Percentiles rank a stretch among this genome's conserved stretches.
Evolutionary conservation across 1,139 yeast species (phyloP).

Genomic region (Hyphopichia buzzinii): DNA sequence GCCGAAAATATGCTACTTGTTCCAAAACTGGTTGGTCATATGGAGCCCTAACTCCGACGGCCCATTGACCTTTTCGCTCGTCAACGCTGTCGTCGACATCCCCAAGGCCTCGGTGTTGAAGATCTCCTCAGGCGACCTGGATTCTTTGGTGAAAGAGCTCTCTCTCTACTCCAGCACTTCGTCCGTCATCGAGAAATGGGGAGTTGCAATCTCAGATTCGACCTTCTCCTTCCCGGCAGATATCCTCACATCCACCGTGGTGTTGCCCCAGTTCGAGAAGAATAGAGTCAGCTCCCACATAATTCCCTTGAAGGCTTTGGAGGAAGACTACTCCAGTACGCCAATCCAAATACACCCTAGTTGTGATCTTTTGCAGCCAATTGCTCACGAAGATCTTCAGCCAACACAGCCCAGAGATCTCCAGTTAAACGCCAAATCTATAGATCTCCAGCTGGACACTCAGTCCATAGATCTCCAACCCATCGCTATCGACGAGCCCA

Average conservation of each 20-base stretch:
- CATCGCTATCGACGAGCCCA: conserved; percentile 1
- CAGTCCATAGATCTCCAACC: background rate
- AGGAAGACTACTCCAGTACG: conserved; percentile 1
- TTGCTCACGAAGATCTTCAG: conserved; percentile 1
- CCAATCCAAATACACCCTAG: background rate
- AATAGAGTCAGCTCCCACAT: conserved; percentile 2
- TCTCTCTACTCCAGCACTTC: conserved; percentile 22
- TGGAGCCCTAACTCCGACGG: conserved; percentile 12
- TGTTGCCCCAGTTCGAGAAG: conserved; percentile 10
- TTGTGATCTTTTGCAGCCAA: background rate
- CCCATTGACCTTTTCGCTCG: conserved; percentile 14
- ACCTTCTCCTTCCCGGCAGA: conserved; percentile 32
- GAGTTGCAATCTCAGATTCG: conserved; percentile 38
- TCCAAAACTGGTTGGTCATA: conserved; percentile 31
- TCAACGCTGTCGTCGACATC: conserved; percentile 11
- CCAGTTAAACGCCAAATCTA: too few species aligned
- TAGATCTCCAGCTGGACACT: background rate
- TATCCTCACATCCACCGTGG: conserved; percentile 36
- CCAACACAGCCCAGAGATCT: too few species aligned
- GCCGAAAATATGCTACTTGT: conserved; percentile 25
- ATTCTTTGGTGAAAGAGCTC: conserved; percentile 5
- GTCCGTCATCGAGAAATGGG: conserved; percentile 45
- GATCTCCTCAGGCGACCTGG: conserved; percentile 6
- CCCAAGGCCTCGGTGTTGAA: conserved; percentile 19
- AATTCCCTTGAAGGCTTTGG: background rate